Evolutionary conservation across 495 filamentous ascomycete species (phyloP).

Genomic region (Aspergillus ostianus): DNA sequence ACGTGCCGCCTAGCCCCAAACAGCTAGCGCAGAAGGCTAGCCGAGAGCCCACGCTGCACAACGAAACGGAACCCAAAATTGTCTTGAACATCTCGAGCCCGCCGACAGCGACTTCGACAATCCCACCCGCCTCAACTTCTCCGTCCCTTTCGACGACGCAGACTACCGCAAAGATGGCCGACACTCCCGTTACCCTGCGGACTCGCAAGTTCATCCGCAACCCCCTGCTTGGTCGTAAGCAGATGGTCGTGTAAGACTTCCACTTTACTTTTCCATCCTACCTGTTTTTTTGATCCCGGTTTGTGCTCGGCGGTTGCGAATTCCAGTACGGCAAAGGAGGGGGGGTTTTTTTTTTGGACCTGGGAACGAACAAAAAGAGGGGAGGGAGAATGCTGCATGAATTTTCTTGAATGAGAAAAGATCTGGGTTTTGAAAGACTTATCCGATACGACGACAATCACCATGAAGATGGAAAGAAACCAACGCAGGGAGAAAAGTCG

Average conservation of each 20-base stretch:
- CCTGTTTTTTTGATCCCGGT: neutral
- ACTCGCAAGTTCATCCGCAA: constrained; percentile 99
- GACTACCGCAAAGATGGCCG: constrained; percentile 74
- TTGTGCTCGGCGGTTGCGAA: neutral
- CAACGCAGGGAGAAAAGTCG: neutral
- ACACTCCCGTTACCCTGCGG: constrained; percentile 89
- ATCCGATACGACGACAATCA: neutral
- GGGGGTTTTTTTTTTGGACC: neutral
- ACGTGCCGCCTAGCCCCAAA: constrained; percentile 16
- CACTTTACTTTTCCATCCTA: constrained; percentile 9
- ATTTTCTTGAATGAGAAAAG: neutral
- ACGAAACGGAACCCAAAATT: constrained; percentile 6
- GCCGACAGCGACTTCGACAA: constrained; percentile 30
- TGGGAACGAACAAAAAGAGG: neutral
- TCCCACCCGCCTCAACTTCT: constrained; percentile 22
- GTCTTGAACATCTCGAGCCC: constrained; percentile 21
- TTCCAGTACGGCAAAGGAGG: neutral
- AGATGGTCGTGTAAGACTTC: constrained; percentile 97
- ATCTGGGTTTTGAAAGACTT: neutral
- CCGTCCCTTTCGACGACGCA: constrained; percentile 27
- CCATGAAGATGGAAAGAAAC: neutral
- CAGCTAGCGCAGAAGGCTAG: constrained; percentile 38
- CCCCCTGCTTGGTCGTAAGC: constrained; percentile 95
- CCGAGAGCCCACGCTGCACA: constrained; percentile 38
- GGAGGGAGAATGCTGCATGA: neutral